These are phyloP conservation scores for Kondoa subrosea DNA, from an alignment of 768 basidiomycete genomes.

Conservation along the genomic window DNA sequence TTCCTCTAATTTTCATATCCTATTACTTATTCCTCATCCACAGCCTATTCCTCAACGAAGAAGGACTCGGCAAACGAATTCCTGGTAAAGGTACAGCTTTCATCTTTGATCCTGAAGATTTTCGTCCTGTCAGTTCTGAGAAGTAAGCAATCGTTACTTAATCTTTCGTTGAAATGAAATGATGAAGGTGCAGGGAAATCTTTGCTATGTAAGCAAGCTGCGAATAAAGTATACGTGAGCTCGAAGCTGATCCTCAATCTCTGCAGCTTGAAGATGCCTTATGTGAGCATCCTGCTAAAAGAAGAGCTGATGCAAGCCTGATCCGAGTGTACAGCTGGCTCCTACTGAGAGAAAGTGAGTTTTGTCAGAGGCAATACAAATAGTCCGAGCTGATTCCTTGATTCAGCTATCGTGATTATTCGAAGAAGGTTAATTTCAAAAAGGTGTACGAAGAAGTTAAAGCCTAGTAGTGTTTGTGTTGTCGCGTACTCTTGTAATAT, in stretches of 20 bases:
- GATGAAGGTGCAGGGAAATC: background rate
- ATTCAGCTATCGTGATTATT: no score
- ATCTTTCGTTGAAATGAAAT: background rate
- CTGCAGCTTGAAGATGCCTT: background rate
- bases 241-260: no score
- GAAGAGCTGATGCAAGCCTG: background rate
- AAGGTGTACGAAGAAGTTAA: no score
- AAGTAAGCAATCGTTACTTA: background rate
- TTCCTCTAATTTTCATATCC: background rate
- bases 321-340: background rate
- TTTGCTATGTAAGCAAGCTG: no score
- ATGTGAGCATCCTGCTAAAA: background rate
- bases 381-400: no score
- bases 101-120: background rate
- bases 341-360: background rate
- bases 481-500: no score
- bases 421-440: no score
- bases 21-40: background rate
- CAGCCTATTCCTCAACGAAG: constrained; percentile 8
- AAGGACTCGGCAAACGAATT: constrained; percentile 1
- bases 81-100: constrained; percentile 4
- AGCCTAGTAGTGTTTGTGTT: no score
- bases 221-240: no score
- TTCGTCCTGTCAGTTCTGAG: background rate
- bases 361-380: no score